phyloP scores from a whole-genome alignment of 495 filamentous ascomycete genomes.

The Penicillium tannophilum region DNA sequence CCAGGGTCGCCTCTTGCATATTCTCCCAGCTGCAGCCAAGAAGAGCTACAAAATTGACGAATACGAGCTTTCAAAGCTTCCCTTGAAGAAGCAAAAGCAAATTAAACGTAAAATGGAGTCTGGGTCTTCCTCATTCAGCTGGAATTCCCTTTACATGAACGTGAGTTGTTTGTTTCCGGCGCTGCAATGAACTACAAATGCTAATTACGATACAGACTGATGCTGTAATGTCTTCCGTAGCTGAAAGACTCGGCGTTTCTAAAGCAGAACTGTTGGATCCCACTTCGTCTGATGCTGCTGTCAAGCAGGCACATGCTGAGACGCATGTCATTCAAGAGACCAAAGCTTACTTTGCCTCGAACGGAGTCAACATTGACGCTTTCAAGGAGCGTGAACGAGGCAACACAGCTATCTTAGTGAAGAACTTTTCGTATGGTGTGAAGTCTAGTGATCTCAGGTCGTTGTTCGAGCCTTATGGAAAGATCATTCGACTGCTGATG shows the following conservation, averaged over 20 bases:
- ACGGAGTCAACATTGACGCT: slow-evolving; percentile 87
- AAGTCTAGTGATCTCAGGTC: slow-evolving; percentile 56
- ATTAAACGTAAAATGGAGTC: slow-evolving; percentile 81
- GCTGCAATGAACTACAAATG: slow-evolving; percentile 2
- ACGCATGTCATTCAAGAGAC: slow-evolving; percentile 96
- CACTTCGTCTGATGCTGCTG: slow-evolving; percentile 87
- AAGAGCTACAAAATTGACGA: slow-evolving; percentile 82
- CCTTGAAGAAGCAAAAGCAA: slow-evolving; percentile 89
- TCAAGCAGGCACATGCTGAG: slow-evolving; percentile 96
- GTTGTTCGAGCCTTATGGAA: slow-evolving; percentile 59
- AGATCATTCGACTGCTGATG: slow-evolving; percentile 78
- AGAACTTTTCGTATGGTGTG: slow-evolving; percentile 89
- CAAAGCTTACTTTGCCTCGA: slow-evolving; percentile 80
- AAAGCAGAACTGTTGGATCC: slow-evolving; percentile 93
- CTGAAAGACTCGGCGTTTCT: slow-evolving; percentile 79
- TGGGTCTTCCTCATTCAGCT: slow-evolving; percentile 78
- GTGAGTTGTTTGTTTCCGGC: slow-evolving; percentile 48
- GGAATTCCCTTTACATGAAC: slow-evolving; percentile 98
- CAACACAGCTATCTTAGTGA: slow-evolving; percentile 86
- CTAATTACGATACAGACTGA: slow-evolving; percentile 59
- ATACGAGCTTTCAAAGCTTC: slow-evolving; percentile 81
- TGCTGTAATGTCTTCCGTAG: slow-evolving; percentile 89
- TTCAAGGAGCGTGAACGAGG: slow-evolving; percentile 83
- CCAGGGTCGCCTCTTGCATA: slow-evolving; percentile 88
- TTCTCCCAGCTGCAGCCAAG: slow-evolving; percentile 79